A percentile compares a stretch with the other conserved stretches of the same genome.
phyloP scores from a whole-genome alignment of 176 grass and related monocot genomes.

The Aegilops sharonensis region DNA sequence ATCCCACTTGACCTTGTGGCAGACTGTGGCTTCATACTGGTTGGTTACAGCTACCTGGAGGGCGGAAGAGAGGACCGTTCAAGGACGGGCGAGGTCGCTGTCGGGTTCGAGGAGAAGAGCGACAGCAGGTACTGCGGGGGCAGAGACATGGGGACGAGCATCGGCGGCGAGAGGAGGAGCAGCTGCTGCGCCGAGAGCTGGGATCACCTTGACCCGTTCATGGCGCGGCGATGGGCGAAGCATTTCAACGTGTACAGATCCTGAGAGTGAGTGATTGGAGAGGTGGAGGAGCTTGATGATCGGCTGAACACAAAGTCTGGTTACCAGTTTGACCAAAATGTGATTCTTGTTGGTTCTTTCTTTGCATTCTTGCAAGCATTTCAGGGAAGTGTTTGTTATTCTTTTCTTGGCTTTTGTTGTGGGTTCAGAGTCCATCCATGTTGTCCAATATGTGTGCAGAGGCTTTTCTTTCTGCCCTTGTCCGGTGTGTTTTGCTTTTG shows the following conservation, averaged over 20 bases:
- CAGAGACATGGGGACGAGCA: slow-evolving; percentile 37
- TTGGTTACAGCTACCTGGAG: slow-evolving; percentile 76
- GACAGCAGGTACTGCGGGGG: slow-evolving; percentile 21
- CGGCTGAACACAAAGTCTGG: background rate
- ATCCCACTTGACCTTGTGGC: slow-evolving; percentile 59
- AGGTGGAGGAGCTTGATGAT: background rate
- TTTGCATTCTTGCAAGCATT: slow-evolving; percentile 34
- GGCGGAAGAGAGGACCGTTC: slow-evolving; percentile 63
- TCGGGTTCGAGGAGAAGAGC: slow-evolving; percentile 62
- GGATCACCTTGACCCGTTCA: slow-evolving; percentile 84
- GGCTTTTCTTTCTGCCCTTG: slow-evolving; percentile 9
- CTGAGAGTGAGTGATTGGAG: slow-evolving; percentile 22
- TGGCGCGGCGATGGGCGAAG: slow-evolving; percentile 87
- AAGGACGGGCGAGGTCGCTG: slow-evolving; percentile 51
- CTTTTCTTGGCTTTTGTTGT: slow-evolving; percentile 19
- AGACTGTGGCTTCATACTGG: slow-evolving; percentile 60
- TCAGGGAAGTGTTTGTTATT: background rate
- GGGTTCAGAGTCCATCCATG: slow-evolving; percentile 23
- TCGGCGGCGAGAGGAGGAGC: slow-evolving; percentile 51
- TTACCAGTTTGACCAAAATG: background rate
- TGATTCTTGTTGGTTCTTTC: slow-evolving; percentile 38
- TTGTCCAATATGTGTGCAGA: slow-evolving; percentile 30
- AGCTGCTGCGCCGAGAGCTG: slow-evolving; percentile 60
- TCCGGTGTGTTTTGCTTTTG: slow-evolving; percentile 6
- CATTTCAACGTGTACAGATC: slow-evolving; percentile 83